phyloP scores from a whole-genome alignment of 1,139 yeast species.

The Lodderomyces theae region DNA sequence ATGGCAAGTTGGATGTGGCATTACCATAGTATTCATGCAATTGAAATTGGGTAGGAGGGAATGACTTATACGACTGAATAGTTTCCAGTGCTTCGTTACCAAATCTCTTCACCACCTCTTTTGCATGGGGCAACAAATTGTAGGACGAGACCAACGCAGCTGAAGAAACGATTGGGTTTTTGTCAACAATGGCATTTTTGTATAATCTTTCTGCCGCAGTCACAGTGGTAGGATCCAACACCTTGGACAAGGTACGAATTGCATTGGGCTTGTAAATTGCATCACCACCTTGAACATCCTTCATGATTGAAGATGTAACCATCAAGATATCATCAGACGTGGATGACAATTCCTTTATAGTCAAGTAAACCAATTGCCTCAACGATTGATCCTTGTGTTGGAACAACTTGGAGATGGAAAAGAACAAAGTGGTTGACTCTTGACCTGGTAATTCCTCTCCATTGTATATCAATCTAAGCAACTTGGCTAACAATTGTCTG shows the following conservation, averaged over 20 bases:
- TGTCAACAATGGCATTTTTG: constrained; percentile 90
- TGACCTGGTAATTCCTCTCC: constrained; percentile 87
- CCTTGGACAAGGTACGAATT: constrained; percentile 84
- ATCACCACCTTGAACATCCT: constrained; percentile 91
- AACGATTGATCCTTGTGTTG: constrained; percentile 89
- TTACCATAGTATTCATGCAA: constrained; percentile 54
- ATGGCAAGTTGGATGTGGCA: constrained; percentile 52
- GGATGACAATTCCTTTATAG: constrained; percentile 84
- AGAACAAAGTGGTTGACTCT: constrained; percentile 91
- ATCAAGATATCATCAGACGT: constrained; percentile 89
- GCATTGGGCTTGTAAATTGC: constrained; percentile 90
- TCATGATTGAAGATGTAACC: constrained; percentile 98
- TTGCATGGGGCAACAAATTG: constrained; percentile 84
- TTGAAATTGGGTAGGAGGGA: constrained; percentile 57
- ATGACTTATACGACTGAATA: constrained; percentile 63
- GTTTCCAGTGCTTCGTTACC: constrained; percentile 92
- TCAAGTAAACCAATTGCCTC: constrained; percentile 90
- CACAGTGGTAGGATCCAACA: constrained; percentile 88
- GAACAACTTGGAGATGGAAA: constrained; percentile 89
- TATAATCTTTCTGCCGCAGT: constrained; percentile 92
- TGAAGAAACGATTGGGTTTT: constrained; percentile 81
- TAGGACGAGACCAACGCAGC: constrained; percentile 93
- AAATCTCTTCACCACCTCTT: constrained; percentile 90
- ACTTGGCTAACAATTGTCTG: constrained; percentile 70
- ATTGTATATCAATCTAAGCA: constrained; percentile 68